Base-by-base conservation (phyloP, 2,329 filamentous ascomycete genomes). In the Chalara sp. region DNA sequence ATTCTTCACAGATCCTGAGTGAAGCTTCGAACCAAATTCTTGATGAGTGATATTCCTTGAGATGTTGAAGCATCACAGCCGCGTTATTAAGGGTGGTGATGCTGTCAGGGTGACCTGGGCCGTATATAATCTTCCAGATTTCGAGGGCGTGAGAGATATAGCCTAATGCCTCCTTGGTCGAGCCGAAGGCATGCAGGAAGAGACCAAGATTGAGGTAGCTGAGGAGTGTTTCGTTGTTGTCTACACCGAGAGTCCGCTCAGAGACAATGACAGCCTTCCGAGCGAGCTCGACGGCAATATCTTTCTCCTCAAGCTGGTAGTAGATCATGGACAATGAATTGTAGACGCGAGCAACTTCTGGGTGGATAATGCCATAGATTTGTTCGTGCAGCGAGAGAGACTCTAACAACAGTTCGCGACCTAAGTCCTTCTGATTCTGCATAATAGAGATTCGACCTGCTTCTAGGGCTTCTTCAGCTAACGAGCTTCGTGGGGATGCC, bases 1-100 rank as follows among this genome's bases (percentile, higher is more conserved):
- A 83, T 44, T 85, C 81, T 70, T 96, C 90, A 68, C 91, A 96
- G 55, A 97, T 85, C 42, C 81, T 79, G 47, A 97, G 81, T 7
- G 91, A 95, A 57, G 89, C 86, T 70, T 97, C 93, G 65, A 99
- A 99, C 93, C 93, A 99, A 56, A 92, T 78, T 47, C 93, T 86
- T 44, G 92, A 97, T 70, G 96, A 89, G 62, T 92, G 86, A 73
- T 95, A 99, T 54, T 87, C 84, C 76, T 97, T 96, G 61, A 96
- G 80, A 50, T 90, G 85, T 71, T 99, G 93, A 52, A 99, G 82
- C 93, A 99, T 99, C 53, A 99, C 93, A 6, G 93, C 93, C 21
- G 89, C 92, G 65, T 99, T 99, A 79, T 97, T 99, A 71, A 97
- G 86, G 12, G 93, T 97, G 6, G 95, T 99, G 70, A 99, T 96